These are phyloP conservation scores for Phellinidium pouzarii DNA, from an alignment of 1,284 basidiomycete genomes.

Conservation along the genomic window DNA sequence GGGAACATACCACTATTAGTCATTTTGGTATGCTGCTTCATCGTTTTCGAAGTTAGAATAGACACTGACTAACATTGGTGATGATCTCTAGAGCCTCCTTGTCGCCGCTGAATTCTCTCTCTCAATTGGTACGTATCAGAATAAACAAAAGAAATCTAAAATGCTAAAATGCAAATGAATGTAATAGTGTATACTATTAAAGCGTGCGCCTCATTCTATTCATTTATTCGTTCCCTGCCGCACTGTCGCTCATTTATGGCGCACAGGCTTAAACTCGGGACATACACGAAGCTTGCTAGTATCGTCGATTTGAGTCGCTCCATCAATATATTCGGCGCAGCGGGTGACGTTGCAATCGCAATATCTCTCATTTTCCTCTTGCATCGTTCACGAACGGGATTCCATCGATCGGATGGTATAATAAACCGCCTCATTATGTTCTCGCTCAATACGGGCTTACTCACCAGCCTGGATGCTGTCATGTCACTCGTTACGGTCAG, in stretches of 20 bases:
- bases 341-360: slow-evolving; percentile 15
- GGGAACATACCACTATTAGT: slow-evolving; percentile 8
- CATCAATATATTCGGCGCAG: slow-evolving; percentile 16
- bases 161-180: neutral
- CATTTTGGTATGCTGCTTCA: slow-evolving; percentile 1
- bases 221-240: neutral
- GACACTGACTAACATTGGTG: neutral
- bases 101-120: slow-evolving; percentile 2
- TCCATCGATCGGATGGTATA: slow-evolving; percentile 16
- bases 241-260: neutral
- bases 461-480: slow-evolving; percentile 18
- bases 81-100: neutral
- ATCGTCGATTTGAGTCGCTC: slow-evolving; percentile 12
- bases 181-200: slow-evolving; percentile 8
- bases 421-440: slow-evolving; percentile 19
- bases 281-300: slow-evolving; percentile 8
- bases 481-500: slow-evolving; percentile 16
- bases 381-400: slow-evolving; percentile 16
- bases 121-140: slow-evolving; percentile 2
- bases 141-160: too few relatives aligned
- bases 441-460: slow-evolving; percentile 17
- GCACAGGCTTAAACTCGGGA: slow-evolving; percentile 5
- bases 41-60: neutral
- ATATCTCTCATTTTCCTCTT: slow-evolving; percentile 14
- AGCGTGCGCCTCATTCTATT: neutral